These are phyloP conservation scores for Niveomyces coronatus DNA, from an alignment of 2,329 filamentous ascomycete species.

Conservation along the genomic window DNA sequence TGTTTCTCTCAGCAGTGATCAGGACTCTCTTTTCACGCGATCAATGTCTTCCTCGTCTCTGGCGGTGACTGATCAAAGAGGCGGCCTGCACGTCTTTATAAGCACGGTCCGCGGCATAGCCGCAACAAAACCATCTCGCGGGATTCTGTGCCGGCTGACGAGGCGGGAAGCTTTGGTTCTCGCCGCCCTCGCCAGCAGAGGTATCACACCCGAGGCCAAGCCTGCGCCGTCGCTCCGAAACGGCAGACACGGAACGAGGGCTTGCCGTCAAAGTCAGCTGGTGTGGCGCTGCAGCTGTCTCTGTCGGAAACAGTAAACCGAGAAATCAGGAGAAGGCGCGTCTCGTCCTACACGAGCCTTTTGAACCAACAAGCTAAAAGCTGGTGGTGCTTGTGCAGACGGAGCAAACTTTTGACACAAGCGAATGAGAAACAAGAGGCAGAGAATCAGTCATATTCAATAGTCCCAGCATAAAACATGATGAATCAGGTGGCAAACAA, in stretches of 20 bases:
- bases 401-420: no score
- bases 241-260: neutral
- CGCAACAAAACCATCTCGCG: no score
- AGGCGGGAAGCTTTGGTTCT: no score
- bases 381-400: no score
- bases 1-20: neutral
- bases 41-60: no score
- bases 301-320: constrained; percentile 6
- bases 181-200: no score
- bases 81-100: neutral
- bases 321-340: neutral
- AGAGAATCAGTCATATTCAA: no score
- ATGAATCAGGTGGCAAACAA: no score
- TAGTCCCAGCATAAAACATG: no score
- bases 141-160: no score
- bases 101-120: neutral
- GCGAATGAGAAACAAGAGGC: no score
- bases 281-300: constrained; percentile 5
- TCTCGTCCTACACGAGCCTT: neutral
- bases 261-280: constrained; percentile 1
- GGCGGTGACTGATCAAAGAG: neutral
- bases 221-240: neutral
- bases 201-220: constrained; percentile 8
- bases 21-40: neutral
- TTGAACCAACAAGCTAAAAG: no score